Base-by-base conservation (phyloP, 495 filamentous ascomycete genomes). In the Cudoniella acicularis region DNA sequence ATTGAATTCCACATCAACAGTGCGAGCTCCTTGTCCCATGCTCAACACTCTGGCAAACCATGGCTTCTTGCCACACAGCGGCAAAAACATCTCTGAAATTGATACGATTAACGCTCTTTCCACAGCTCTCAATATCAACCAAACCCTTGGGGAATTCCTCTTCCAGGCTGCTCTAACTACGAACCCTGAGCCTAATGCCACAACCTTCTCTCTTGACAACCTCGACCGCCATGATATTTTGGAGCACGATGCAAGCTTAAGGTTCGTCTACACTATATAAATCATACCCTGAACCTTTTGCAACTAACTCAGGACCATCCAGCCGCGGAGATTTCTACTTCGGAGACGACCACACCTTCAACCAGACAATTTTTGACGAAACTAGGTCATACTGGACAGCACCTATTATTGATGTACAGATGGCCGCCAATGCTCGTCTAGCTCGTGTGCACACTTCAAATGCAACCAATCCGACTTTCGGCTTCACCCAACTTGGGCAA, bases 171-270 rank as follows among this genome's bases (percentile, higher is more conserved):
- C 74, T 24, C 49, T 73, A 1, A 67, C 70, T 22, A 74, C 76
- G 3, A 82, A 79, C 62, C 78, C 79, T 0, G 62, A 70, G 48
- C 69, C 73, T 0, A 84, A 82, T 61, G 72, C 79, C 0, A 82
- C 77, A 10, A 72, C 51, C 10, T 81, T 82, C 63, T 70, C 72
- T 6, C 69, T 84, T 24, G 65, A 79, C 60, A 62, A 77, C 20
- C 74, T 83, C 17, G 64, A 72, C 56, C 64, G 70, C 16, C 76
- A 80, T 54, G 75, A 80, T 47, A 60, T 80, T 30, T 64, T 81
- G 1, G 79, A 83, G 54, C 78, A 81, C 49, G 79, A 82, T 63
- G 78, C 67, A 4, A 80, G 77, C 55, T 57, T 82, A 26, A 79
- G 76, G 78, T 79, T 51, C 27, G 65, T 69, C 3, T 13, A 24